These are phyloP conservation scores for Leccinum longicurvipes DNA, from an alignment of 768 basidiomycete genomes.

Conservation along the genomic window DNA sequence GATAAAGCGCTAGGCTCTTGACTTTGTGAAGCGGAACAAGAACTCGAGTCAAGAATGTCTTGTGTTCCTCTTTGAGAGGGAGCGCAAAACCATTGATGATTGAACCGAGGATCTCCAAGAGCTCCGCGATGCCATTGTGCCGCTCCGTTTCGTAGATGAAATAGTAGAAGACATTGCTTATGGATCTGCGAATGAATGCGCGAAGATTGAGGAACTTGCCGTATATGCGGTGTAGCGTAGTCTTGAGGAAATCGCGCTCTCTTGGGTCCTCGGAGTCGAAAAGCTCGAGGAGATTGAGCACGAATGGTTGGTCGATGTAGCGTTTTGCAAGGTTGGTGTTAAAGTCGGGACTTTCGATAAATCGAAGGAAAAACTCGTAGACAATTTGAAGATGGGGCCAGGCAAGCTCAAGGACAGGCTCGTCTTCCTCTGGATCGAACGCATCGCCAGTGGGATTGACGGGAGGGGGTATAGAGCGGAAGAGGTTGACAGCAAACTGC, in stretches of 20 bases:
- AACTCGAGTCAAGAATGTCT: slow-evolving; percentile 91
- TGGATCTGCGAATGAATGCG: slow-evolving; percentile 96
- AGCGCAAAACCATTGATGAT: slow-evolving; percentile 99
- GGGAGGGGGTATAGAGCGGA: slow-evolving; percentile 99
- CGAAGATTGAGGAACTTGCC: slow-evolving; percentile 99
- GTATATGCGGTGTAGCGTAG: slow-evolving; percentile 97
- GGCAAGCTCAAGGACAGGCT: slow-evolving; percentile 96
- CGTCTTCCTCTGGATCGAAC: slow-evolving; percentile 99
- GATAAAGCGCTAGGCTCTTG: slow-evolving; percentile 95
- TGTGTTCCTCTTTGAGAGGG: slow-evolving; percentile 98
- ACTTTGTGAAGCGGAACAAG: slow-evolving; percentile 97
- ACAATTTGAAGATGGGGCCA: slow-evolving; percentile 99
- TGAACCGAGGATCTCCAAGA: slow-evolving; percentile 95
- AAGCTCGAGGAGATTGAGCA: slow-evolving; percentile 93
- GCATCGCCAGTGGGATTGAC: slow-evolving; percentile 98
- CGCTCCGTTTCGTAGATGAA: slow-evolving; percentile 99
- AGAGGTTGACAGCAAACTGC: slow-evolving; percentile 96
- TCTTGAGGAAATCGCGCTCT: slow-evolving; percentile 99
- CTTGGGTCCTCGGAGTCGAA: slow-evolving; percentile 99
- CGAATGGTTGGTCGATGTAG: slow-evolving; percentile 94
- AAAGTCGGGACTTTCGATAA: slow-evolving; percentile 96
- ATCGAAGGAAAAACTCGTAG: slow-evolving; percentile 99
- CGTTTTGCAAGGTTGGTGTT: slow-evolving; percentile 97
- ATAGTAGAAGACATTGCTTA: slow-evolving; percentile 99
- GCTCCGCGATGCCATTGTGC: slow-evolving; percentile 98